These are phyloP conservation scores for Aureobasidium uvarum DNA, from an alignment of 2,329 filamentous ascomycete genomes.

Conservation along the genomic window DNA sequence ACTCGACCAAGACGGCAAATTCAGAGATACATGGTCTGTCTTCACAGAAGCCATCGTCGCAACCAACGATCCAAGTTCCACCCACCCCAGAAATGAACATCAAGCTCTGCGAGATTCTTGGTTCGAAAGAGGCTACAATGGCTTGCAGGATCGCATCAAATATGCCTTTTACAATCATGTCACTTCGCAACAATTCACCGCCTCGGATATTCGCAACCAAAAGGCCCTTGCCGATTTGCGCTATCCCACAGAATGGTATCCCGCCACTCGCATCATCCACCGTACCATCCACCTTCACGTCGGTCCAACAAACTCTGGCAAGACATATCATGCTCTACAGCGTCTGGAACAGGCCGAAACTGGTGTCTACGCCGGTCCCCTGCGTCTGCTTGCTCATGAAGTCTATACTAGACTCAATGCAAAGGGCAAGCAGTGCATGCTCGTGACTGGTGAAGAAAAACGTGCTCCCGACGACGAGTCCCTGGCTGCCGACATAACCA, in stretches of 20 bases:
- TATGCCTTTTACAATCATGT: constrained; percentile 68
- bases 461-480: constrained; percentile 53
- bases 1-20: constrained; percentile 33
- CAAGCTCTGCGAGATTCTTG: constrained; percentile 20
- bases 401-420: constrained; percentile 85
- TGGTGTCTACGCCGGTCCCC: constrained; percentile 86
- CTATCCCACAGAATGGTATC: constrained; percentile 92
- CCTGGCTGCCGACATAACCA: constrained; percentile 59
- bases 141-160: constrained; percentile 48
- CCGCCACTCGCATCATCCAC: constrained; percentile 74
- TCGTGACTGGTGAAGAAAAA: constrained; percentile 90
- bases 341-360: constrained; percentile 70
- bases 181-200: constrained; percentile 57
- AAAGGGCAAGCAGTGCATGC: constrained; percentile 71
- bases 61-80: constrained; percentile 3
- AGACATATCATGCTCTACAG: constrained; percentile 92
- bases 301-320: constrained; percentile 95
- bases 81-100: background rate
- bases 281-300: constrained; percentile 89
- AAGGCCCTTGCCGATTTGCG: constrained; percentile 72
- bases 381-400: constrained; percentile 87
- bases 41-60: constrained; percentile 29
- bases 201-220: constrained; percentile 59
- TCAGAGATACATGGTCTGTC: constrained; percentile 33
- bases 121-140: constrained; percentile 30